Conservation (phyloP, 2,329 filamentous ascomycete species). For the Penicillium sp. region DNA sequence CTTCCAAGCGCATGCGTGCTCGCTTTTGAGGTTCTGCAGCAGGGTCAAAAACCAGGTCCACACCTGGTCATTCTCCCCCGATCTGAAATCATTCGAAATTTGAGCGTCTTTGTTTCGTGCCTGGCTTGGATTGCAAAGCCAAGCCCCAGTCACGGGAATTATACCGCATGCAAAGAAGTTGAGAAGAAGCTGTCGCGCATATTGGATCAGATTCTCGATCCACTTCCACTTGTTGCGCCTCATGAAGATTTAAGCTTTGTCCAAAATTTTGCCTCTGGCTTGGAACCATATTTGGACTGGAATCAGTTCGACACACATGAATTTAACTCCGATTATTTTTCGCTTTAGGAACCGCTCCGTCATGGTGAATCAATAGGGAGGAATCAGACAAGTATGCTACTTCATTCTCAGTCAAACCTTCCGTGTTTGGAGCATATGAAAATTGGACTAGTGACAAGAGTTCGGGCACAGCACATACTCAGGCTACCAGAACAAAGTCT, state of each 20-base stretch:
- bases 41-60: slow-evolving; percentile 26
- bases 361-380: background rate
- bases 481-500: slow-evolving; percentile 38
- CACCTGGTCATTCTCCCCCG: slow-evolving; percentile 16
- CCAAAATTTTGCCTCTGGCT: slow-evolving; percentile 26
- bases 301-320: slow-evolving; percentile 29
- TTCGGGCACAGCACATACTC: background rate
- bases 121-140: slow-evolving; percentile 30
- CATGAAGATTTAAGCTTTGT: slow-evolving; percentile 20
- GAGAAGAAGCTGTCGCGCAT: slow-evolving; percentile 35
- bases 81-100: slow-evolving; percentile 22
- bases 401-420: background rate
- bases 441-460: background rate
- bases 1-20: slow-evolving; percentile 27
- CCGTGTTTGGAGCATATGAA: background rate
- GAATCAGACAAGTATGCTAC: background rate
- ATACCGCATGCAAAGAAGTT: slow-evolving; percentile 31
- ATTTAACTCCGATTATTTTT: slow-evolving; percentile 25
- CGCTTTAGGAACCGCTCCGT: slow-evolving; percentile 2
- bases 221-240: slow-evolving; percentile 23
- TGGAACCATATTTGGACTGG: slow-evolving; percentile 32
- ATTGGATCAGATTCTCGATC: slow-evolving; percentile 33
- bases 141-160: slow-evolving; percentile 31
- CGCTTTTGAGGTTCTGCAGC: slow-evolving; percentile 27
- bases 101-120: slow-evolving; percentile 21